Base-by-base conservation (phyloP, 2,329 filamentous ascomycete genomes). In the Eutypella sp. region DNA sequence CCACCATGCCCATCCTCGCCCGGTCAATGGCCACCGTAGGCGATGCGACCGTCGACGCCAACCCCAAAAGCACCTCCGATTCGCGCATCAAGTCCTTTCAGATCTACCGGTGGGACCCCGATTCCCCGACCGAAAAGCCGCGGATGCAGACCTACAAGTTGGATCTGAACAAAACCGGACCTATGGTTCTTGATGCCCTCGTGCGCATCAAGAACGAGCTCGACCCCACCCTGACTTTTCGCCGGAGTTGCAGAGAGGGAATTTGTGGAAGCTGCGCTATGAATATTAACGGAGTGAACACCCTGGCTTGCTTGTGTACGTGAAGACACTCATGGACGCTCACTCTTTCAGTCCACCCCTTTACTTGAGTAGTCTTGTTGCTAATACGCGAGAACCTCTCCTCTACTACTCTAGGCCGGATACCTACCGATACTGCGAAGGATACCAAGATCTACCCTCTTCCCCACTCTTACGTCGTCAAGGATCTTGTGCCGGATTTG, bases 211-310 rank as follows among this genome's bases (percentile, higher is more conserved):
- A 99, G 87, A 99, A 99, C 71, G 93, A 99, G 80, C 72, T 95
- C 53, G 93, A 99, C 70, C 90, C 93, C 42, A 97, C 93, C 39
- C 73, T 99, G 63, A 97, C 93, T 45, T 99, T 99, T 79, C 82
- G 93, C 67, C 75, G 93, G 69, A 95, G 88, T 70, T 99, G 93
- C 75, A 81, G 93, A 73, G 93, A 99, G 80, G 93, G 93, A 59
- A 99, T 99, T 64, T 99, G 93, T 67, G 93, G 93, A 57, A 95
- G 89, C 71, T 99, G 93, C 68, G 93, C 93, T 57, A 99, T 99
- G 93, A 99, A 99, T 79, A 97, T 99, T 68, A 95, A 97, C 69
- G 93, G 93, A 68, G 87, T 95, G 63, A 99, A 99, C 77, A 99
- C 93, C 47, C 74, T 99, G 62, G 93, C 93, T 58, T 99, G 93